Percentiles rank a stretch among this genome's conserved stretches.
Conservation (phyloP, 768 basidiomycete species). For the Podaxis mareebaensis region DNA sequence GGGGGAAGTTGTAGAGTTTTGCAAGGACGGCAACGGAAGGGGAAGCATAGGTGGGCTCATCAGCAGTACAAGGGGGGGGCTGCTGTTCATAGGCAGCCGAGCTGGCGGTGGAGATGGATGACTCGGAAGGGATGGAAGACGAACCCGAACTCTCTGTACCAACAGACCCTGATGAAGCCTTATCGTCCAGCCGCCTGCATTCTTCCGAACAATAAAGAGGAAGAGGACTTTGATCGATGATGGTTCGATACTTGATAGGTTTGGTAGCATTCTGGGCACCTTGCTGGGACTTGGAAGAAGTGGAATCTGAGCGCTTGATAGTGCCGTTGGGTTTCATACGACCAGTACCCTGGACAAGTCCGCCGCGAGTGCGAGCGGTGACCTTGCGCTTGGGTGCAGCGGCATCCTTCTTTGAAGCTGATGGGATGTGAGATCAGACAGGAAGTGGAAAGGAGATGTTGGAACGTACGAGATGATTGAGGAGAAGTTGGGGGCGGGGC, state of each 20-base stretch:
- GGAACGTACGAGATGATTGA: constrained; percentile 33
- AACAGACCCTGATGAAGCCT: constrained; percentile 16
- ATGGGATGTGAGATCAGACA: constrained; percentile 8
- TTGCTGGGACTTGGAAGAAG: constrained; percentile 16
- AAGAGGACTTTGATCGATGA: constrained; percentile 80
- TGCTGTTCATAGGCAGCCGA: constrained; percentile 17
- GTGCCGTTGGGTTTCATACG: constrained; percentile 61
- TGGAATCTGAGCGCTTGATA: constrained; percentile 38
- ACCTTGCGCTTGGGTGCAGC: constrained; percentile 28
- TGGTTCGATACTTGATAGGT: constrained; percentile 53
- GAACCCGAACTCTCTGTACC: constrained; percentile 22
- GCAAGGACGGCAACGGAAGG: constrained; percentile 30
- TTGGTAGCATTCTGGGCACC: constrained; percentile 23
- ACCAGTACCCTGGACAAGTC: constrained; percentile 67
- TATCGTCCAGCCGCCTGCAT: constrained; percentile 64
- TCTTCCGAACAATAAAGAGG: constrained; percentile 85
- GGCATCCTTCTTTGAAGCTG: constrained; percentile 20
- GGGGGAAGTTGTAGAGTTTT: constrained; percentile 42
- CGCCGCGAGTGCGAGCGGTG: constrained; percentile 41
- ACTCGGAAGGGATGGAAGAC: constrained; percentile 37
- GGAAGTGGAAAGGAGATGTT: not conserved
- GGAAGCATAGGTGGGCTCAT: constrained; percentile 19
- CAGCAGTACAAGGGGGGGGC: not conserved
- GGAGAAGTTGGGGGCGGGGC: constrained; percentile 44
- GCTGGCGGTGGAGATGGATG: constrained; percentile 24